A percentile compares a stretch with the other conserved stretches of the same genome.
Conservation (phyloP, 1,139 yeast species). For the Yamadazyma atlantica region DNA sequence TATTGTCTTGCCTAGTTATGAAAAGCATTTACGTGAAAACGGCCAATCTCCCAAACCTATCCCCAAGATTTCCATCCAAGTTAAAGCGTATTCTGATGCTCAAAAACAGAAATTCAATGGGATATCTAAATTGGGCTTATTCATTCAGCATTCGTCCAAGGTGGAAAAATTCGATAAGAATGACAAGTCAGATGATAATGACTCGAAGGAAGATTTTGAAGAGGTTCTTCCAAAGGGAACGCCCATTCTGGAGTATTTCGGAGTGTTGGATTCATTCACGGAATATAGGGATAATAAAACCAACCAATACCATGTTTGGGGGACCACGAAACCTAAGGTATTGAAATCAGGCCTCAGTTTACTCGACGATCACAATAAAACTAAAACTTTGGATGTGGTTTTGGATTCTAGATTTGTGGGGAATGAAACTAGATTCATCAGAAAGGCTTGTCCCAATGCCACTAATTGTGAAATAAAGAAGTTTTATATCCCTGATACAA, state of each 20-base stretch:
- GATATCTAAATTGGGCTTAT: slow-evolving; percentile 66
- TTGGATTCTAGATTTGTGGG: slow-evolving; percentile 83
- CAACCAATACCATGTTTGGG: slow-evolving; percentile 81
- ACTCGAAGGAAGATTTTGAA: slow-evolving; percentile 9
- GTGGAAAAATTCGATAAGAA: slow-evolving; percentile 18
- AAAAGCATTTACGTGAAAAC: slow-evolving; percentile 27
- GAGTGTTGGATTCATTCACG: slow-evolving; percentile 66
- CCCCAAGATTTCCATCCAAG: slow-evolving; percentile 33
- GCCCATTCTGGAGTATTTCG: slow-evolving; percentile 63
- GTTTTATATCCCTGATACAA: slow-evolving; percentile 45
- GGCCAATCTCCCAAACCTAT: slow-evolving; percentile 21
- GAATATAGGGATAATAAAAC: slow-evolving; percentile 62
- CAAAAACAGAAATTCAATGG: slow-evolving; percentile 71
- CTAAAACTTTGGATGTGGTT: slow-evolving; percentile 46
- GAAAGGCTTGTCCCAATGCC: slow-evolving; percentile 63
- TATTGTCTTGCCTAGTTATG: slow-evolving; percentile 34
- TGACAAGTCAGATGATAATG: slow-evolving; percentile 7
- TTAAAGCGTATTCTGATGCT: slow-evolving; percentile 52
- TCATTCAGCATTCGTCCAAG: slow-evolving; percentile 24
- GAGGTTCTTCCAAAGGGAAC: slow-evolving; percentile 47
- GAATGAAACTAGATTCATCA: slow-evolving; percentile 68
- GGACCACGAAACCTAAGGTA: slow-evolving; percentile 82
- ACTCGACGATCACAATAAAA: slow-evolving; percentile 7
- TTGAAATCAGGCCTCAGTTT: slow-evolving; percentile 44
- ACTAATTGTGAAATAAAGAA: slow-evolving; percentile 72